A percentile compares a stretch with the other conserved stretches of the same genome.
phyloP scores from a whole-genome alignment of 768 basidiomycete species.

The Exidia glandulosa region DNA sequence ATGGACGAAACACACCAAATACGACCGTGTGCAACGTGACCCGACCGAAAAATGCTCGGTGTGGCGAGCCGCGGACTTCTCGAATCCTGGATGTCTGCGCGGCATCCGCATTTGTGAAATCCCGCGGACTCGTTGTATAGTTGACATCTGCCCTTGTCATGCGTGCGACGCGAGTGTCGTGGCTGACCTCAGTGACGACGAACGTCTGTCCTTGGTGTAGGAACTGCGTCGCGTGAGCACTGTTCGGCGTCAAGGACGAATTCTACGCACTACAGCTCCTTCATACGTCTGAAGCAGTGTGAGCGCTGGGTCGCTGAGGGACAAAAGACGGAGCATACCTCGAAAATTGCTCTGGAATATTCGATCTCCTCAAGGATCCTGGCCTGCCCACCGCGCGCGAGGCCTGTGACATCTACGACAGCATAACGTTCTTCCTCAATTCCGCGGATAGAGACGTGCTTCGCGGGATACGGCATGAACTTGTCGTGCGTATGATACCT shows the following conservation, averaged over 20 bases:
- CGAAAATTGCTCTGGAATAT: constrained; percentile 72
- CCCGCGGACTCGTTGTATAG: constrained; percentile 71
- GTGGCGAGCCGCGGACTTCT: constrained; percentile 44
- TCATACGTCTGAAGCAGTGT: constrained; percentile 41
- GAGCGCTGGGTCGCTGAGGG: neutral
- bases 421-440: constrained; percentile 68
- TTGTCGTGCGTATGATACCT: constrained; percentile 81
- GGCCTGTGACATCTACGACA: constrained; percentile 51
- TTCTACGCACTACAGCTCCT: constrained; percentile 58
- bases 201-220: constrained; percentile 81
- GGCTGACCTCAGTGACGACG: constrained; percentile 71
- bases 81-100: constrained; percentile 64
- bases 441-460: constrained; percentile 64
- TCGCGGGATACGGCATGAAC: constrained; percentile 66
- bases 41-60: constrained; percentile 60
- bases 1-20: constrained; percentile 42
- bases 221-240: constrained; percentile 35
- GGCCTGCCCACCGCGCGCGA: constrained; percentile 23
- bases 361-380: constrained; percentile 73
- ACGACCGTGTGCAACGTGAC: constrained; percentile 58
- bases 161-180: constrained; percentile 63
- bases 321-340: constrained; percentile 26
- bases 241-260: neutral
- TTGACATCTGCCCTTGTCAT: constrained; percentile 68
- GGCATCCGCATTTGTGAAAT: constrained; percentile 61